Evolutionary conservation across 768 basidiomycete species (phyloP).

Genomic region (Hydnomerulius pinastri): DNA sequence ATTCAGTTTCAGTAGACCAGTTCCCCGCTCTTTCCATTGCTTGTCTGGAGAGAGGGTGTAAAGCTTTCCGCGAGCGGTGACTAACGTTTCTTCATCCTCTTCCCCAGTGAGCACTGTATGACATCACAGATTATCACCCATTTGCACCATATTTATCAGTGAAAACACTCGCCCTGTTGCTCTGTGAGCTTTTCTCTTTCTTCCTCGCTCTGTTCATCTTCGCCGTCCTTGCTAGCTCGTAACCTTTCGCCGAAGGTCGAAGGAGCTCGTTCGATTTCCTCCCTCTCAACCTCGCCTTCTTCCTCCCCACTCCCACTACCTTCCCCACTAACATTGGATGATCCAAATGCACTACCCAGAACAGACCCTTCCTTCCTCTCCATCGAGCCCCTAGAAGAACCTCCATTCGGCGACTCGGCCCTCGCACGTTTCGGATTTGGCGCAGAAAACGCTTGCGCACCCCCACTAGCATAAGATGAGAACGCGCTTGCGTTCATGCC

Average conservation of each 20-base stretch:
- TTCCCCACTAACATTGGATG: slow-evolving; percentile 41
- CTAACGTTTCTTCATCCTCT: slow-evolving; percentile 77
- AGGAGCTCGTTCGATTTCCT: slow-evolving; percentile 33
- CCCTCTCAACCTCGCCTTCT: slow-evolving; percentile 39
- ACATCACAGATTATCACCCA: slow-evolving; percentile 1
- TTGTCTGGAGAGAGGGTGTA: slow-evolving; percentile 57
- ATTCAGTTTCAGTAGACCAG: slow-evolving; percentile 70
- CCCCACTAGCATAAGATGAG: slow-evolving; percentile 55
- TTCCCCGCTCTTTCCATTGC: slow-evolving; percentile 80
- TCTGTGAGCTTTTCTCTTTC: slow-evolving; percentile 52
- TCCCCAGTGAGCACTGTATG: slow-evolving; percentile 71
- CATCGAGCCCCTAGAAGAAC: slow-evolving; percentile 44
- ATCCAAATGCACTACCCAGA: slow-evolving; percentile 32
- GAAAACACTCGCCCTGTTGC: slow-evolving; percentile 58
- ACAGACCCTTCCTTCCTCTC: slow-evolving; percentile 38
- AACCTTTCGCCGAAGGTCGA: slow-evolving; percentile 64
- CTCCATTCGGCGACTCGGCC: slow-evolving; percentile 48
- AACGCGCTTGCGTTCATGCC: slow-evolving; percentile 54
- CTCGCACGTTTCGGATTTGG: slow-evolving; percentile 58
- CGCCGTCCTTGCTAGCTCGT: slow-evolving; percentile 61
- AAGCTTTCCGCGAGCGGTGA: slow-evolving; percentile 77
- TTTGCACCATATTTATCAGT: not conserved
- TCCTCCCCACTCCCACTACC: slow-evolving; percentile 43
- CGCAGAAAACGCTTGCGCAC: slow-evolving; percentile 41
- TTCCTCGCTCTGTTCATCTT: slow-evolving; percentile 49